These are phyloP conservation scores for Tulasnella sp. DNA, from an alignment of 768 basidiomycete genomes.

Conservation along the genomic window DNA sequence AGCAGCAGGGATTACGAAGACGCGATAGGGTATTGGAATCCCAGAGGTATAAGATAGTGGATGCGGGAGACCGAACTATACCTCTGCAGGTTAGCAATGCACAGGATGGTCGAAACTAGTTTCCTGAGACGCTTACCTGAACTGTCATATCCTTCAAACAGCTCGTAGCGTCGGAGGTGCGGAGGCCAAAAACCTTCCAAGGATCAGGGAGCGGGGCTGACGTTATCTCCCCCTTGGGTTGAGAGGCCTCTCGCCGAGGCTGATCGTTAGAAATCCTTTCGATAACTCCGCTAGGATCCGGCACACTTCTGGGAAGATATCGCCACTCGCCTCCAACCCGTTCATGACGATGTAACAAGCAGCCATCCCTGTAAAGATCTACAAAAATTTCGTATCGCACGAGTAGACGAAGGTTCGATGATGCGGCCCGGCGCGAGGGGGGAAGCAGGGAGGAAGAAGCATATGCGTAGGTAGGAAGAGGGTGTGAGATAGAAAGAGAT, in stretches of 20 bases:
- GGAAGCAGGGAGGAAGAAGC: background rate
- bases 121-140: background rate
- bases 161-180: background rate
- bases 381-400: background rate
- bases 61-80: slow-evolving; percentile 9
- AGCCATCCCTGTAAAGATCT: background rate
- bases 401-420: background rate
- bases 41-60: background rate
- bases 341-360: slow-evolving; percentile 6
- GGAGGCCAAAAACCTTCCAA: slow-evolving; percentile 7
- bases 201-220: background rate
- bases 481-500: background rate
- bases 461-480: slow-evolving; percentile 13
- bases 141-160: background rate
- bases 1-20: background rate
- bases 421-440: background rate
- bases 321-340: background rate
- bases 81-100: background rate
- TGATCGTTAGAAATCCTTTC: background rate
- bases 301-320: slow-evolving; percentile 3
- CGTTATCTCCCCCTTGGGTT: background rate
- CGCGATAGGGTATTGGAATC: background rate
- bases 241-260: no score
- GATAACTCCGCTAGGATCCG: background rate
- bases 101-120: background rate